phyloP scores from a whole-genome alignment of 306 rosid genomes.

The Carpinus fangiana region DNA sequence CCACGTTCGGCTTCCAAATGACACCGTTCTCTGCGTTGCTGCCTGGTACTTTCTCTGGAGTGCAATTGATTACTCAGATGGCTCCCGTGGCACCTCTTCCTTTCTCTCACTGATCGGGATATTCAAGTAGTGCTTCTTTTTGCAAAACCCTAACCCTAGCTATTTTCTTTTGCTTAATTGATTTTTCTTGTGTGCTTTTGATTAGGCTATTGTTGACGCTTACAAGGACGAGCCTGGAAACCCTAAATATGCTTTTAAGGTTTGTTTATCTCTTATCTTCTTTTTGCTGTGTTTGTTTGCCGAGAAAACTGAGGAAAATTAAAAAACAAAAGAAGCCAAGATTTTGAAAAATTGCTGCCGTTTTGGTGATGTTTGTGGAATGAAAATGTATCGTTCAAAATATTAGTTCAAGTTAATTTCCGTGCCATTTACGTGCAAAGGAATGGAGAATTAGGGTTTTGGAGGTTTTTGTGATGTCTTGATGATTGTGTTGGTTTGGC shows the following conservation, averaged over 20 bases:
- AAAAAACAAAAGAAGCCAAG: not conserved
- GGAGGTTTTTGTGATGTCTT: constrained; percentile 6
- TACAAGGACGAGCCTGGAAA: constrained; percentile 89
- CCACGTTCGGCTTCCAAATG: constrained; percentile 52
- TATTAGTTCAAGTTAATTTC: not conserved
- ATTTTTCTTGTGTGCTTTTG: constrained; percentile 6
- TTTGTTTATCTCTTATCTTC: constrained; percentile 24
- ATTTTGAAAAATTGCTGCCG: not conserved
- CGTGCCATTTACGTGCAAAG: constrained; percentile 1
- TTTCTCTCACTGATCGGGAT: constrained; percentile 88
- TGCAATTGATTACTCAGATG: constrained; percentile 85
- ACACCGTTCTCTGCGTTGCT: constrained; percentile 49
- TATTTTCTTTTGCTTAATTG: not conserved
- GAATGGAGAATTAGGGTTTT: constrained; percentile 12
- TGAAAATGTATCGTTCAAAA: not conserved
- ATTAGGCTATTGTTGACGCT: constrained; percentile 79
- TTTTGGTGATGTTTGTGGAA: not conserved
- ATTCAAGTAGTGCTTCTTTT: constrained; percentile 52
- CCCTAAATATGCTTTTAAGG: constrained; percentile 92
- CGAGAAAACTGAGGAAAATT: too few relatives aligned
- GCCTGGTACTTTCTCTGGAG: constrained; percentile 42
- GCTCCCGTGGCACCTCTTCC: constrained; percentile 91
- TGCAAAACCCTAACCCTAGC: constrained; percentile 10
- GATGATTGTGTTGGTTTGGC: constrained; percentile 36
- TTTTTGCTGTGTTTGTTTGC: not conserved